These are phyloP conservation scores for Oryza rufipogon DNA, from an alignment of 176 grass and related monocot species.

Conservation along the genomic window DNA sequence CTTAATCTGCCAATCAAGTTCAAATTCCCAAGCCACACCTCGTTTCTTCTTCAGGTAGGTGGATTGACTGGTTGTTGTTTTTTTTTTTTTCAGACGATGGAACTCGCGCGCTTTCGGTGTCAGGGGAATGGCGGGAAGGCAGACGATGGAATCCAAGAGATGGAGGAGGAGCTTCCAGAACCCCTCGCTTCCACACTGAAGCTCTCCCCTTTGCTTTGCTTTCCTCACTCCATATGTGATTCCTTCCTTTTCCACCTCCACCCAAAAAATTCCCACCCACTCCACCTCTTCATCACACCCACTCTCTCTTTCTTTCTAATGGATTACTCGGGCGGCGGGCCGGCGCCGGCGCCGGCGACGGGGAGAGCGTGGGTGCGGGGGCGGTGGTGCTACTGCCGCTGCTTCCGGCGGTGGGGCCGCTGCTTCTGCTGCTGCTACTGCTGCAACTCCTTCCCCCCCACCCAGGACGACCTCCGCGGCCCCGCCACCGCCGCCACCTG, in stretches of 20 bases:
- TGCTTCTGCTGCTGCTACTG: slow-evolving; percentile 57
- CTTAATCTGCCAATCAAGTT: not conserved
- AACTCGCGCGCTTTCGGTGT: not conserved
- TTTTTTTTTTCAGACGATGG: not conserved
- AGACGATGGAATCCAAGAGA: not conserved
- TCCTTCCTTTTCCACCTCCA: not conserved
- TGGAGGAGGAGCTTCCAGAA: not conserved
- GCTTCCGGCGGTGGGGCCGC: slow-evolving; percentile 51
- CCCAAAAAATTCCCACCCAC: not conserved
- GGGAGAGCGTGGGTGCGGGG: slow-evolving; percentile 17
- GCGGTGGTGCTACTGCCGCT: slow-evolving; percentile 57
- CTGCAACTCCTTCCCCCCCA: slow-evolving; percentile 45
- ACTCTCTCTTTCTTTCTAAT: not conserved
- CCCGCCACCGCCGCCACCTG: not conserved
- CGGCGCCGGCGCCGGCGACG: not conserved
- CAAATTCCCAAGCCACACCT: not conserved
- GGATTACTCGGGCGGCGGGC: slow-evolving; percentile 36
- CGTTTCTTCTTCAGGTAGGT: not conserved
- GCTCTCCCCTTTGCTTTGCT: not conserved
- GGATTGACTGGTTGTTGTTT: not conserved
- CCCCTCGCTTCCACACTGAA: not conserved
- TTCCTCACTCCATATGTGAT: not conserved
- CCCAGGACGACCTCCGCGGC: not conserved
- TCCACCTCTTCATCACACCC: not conserved
- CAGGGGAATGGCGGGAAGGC: not conserved